Evolutionary conservation across 2,329 filamentous ascomycete species (phyloP), one percentile per base, ranked within the genome.

Genomic region (Tolypocladium cylindrosporum): DNA sequence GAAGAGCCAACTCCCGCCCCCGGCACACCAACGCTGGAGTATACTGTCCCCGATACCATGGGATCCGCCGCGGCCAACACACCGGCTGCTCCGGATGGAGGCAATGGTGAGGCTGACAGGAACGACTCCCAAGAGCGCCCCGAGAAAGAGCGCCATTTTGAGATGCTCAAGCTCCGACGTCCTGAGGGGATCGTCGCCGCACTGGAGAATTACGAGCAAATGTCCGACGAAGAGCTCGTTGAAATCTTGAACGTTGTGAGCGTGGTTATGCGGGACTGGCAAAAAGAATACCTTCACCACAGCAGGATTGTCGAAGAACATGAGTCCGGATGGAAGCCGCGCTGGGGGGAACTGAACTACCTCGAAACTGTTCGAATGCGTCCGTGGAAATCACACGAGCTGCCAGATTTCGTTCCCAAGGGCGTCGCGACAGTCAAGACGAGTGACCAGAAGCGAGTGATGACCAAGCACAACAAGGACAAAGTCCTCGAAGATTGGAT

Each of bases 301-400:
- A 75, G 75, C 40, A 77, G 76, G 58, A 67, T 79, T 14, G 77
- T 82, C 1, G 81, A 84, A 56, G 81, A 85, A 61, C 77, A 82
- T 55, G 82, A 84, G 61, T 84, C 84, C 61, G 74, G 81, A 0
- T 72, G 75, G 42, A 77, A 80, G 27, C 79, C 81, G 31, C 72
- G 74, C 19, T 71, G 73, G 19, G 77, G 80, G 55, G 80, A 79
- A 56, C 62, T 73, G 55, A 75, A 81, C 57, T 76, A 78, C 16
- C 48, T 51, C 19, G 48, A 51, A 21, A 51, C 48, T 13, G 19
- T 51, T 21, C 48, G 48, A 21, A 51, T 21, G 31, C 48, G 48
- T 21, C 19, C n/a, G 19, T 51, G 48, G 48, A 51, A 51, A 13
- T 51, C 48, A 10, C 31, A 51, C 14, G 4, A 19, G 2, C 48